A percentile compares a stretch with the other conserved stretches of the same genome.
Evolutionary conservation across 306 rosid genomes (phyloP).

Genomic region (Trifolium repens): DNA sequence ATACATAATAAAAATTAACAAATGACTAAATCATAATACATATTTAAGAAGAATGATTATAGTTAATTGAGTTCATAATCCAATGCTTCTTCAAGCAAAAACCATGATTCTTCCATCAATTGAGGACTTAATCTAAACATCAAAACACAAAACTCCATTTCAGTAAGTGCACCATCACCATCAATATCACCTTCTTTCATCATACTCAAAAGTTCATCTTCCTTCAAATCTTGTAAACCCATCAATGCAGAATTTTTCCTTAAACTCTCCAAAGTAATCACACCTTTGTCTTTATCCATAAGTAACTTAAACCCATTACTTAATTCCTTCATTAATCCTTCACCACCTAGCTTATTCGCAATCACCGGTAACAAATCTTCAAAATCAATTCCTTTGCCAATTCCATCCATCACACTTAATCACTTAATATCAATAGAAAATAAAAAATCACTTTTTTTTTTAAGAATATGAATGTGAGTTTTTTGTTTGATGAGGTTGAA

Average conservation of each 20-base stretch:
- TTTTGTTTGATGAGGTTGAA: background rate
- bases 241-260: conserved; percentile 50
- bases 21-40: background rate
- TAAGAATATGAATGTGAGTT: background rate
- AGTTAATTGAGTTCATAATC: conserved; percentile 41
- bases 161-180: conserved; percentile 70
- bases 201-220: conserved; percentile 74
- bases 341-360: conserved; percentile 34
- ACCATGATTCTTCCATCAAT: conserved; percentile 67
- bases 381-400: conserved; percentile 18
- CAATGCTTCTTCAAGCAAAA: conserved; percentile 59
- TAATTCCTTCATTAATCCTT: conserved; percentile 35
- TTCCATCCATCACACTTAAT: conserved; percentile 20
- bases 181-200: conserved; percentile 70
- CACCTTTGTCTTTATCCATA: conserved; percentile 41
- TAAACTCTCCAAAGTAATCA: conserved; percentile 41
- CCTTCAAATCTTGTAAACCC: conserved; percentile 67
- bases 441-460: no score
- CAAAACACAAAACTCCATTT: conserved; percentile 85
- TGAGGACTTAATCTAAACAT: conserved; percentile 84
- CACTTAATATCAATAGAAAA: background rate
- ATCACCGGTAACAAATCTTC: conserved; percentile 40
- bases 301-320: conserved; percentile 31
- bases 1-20: background rate
- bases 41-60: background rate